phyloP scores from a whole-genome alignment of 345 rosid species.

The Passiflora organensis region DNA sequence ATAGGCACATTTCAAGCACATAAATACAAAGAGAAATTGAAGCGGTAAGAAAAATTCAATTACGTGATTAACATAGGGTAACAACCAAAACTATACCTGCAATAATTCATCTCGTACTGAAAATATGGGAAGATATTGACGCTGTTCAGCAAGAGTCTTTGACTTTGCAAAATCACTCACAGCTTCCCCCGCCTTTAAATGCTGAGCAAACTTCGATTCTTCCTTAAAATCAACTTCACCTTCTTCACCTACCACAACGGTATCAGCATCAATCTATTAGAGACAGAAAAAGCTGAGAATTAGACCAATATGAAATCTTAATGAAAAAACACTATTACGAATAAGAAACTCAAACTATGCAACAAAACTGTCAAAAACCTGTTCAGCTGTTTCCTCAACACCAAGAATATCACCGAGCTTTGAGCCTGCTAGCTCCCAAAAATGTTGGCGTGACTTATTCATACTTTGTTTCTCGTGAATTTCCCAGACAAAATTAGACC shows the following conservation, averaged over 20 bases:
- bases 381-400: constrained; percentile 81
- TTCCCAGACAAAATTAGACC: constrained; percentile 83
- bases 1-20: too few relatives aligned
- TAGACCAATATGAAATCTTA: background rate
- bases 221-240: constrained; percentile 92
- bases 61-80: too few relatives aligned
- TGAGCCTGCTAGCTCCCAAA: constrained; percentile 99
- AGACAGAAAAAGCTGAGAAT: constrained; percentile 1
- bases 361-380: constrained; percentile 34
- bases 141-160: constrained; percentile 74
- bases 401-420: constrained; percentile 91
- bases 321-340: background rate
- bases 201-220: constrained; percentile 88
- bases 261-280: constrained; percentile 88
- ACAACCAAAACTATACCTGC: constrained; percentile 57
- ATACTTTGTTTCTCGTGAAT: constrained; percentile 84
- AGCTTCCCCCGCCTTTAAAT: constrained; percentile 87
- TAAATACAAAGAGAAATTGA: too few relatives aligned
- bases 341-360: too few relatives aligned
- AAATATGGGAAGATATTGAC: constrained; percentile 90
- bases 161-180: constrained; percentile 92
- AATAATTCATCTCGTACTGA: constrained; percentile 91
- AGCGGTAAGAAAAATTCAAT: too few relatives aligned
- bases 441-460: constrained; percentile 88
- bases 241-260: constrained; percentile 80